Base-by-base conservation (phyloP, 306 rosid genomes). In the Phaseolus lunatus region DNA sequence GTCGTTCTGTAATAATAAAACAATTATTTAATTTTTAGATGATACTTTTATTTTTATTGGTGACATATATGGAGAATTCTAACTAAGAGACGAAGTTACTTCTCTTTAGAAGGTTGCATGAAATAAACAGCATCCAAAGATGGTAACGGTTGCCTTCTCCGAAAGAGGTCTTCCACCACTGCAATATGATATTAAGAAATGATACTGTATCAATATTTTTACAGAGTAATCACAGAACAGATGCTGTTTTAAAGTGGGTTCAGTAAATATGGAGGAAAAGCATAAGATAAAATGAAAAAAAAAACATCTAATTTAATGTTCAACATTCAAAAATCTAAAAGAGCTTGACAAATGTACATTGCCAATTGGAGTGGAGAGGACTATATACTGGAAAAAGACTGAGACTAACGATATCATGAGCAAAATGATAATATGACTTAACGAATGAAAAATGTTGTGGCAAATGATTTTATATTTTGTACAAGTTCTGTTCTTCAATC, bases 161-260 rank as follows among this genome's bases (percentile, higher is more conserved):
- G 85, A 80, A 95, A 95, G 69, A 95, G 90, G 79, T 95, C 99
- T 86, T 95, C 99, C 61, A 95, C 97, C 93, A 92, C 99, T 92
- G 91, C 88, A 86, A 72, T 71, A 72, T 72, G 84, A 80, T 73
- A 53, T 27, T 8, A 59, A 31, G 29, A 79, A 64, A 50, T 58
- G 67, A 70, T 70, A 53, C 22, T 18, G 43, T 24, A 39, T 26
- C 76, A 80, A 64, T 70, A 45, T 69, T 74, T 61, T 52, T 67
- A 70, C 53, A 29, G 18, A 26, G 50, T 35, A 65, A 59, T 66
- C 57, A 27, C 16, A 20, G 15, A 79, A 64, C 35, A 9, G 52
- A 47, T 26, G 49, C 29, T 71, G 56, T 18, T 35, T 26, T 64
- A 18, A 71, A 64, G 31, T 65, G 54, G 33, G 18, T 31, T 44